These are phyloP conservation scores for Platanthera guangdongensis DNA, from an alignment of 106 monocot genomes.

Conservation along the genomic window DNA sequence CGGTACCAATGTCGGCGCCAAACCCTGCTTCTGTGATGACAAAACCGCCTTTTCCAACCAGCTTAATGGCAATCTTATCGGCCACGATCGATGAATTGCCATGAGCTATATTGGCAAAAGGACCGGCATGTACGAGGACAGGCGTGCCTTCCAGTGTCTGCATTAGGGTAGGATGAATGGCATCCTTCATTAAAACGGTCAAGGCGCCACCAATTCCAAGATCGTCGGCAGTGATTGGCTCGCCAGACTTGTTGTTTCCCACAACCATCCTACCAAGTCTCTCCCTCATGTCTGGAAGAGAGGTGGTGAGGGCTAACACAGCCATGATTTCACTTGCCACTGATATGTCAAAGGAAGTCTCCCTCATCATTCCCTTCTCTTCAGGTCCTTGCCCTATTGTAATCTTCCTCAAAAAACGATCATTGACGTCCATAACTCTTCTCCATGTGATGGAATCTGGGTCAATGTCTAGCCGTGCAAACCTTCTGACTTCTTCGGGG, in stretches of 20 bases:
- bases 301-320: slow-evolving; percentile 86
- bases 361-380: slow-evolving; percentile 84
- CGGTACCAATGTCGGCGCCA: slow-evolving; percentile 94
- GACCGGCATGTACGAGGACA: slow-evolving; percentile 98
- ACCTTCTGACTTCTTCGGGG: slow-evolving; percentile 72
- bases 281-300: slow-evolving; percentile 91
- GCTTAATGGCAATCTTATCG: slow-evolving; percentile 89
- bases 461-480: slow-evolving; percentile 89
- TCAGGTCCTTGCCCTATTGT: slow-evolving; percentile 92
- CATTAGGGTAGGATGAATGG: slow-evolving; percentile 94
- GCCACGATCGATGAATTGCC: slow-evolving; percentile 97
- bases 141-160: slow-evolving; percentile 97
- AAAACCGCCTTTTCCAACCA: slow-evolving; percentile 88
- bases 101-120: slow-evolving; percentile 98
- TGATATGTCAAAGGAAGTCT: slow-evolving; percentile 90
- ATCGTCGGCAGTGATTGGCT: slow-evolving; percentile 91
- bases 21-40: slow-evolving; percentile 97
- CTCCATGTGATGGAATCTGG: slow-evolving; percentile 91
- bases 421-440: slow-evolving; percentile 97
- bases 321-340: slow-evolving; percentile 99
- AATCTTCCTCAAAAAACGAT: slow-evolving; percentile 85
- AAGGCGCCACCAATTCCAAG: slow-evolving; percentile 92
- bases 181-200: slow-evolving; percentile 98
- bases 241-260: slow-evolving; percentile 78
- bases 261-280: slow-evolving; percentile 88